Conservation (phyloP, 2,329 filamentous ascomycete species). For the Verruconis gallopava region DNA sequence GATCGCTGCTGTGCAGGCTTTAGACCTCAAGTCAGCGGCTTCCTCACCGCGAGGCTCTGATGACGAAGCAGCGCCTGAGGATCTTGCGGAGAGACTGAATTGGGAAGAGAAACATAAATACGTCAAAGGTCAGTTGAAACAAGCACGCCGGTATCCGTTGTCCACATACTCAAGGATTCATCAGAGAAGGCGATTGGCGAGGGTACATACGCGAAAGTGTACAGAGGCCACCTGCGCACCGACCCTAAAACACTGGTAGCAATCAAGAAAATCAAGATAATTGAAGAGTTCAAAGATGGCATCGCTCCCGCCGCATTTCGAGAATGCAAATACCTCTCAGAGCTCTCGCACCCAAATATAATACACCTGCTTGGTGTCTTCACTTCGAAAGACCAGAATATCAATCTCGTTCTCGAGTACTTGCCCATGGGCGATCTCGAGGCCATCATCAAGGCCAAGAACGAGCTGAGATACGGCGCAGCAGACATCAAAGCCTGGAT, state of each 20-base stretch:
- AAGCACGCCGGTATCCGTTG: slow-evolving; percentile 7
- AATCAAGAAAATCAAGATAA: slow-evolving; percentile 86
- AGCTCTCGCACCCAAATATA: slow-evolving; percentile 89
- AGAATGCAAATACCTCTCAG: slow-evolving; percentile 89
- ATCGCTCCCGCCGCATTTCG: slow-evolving; percentile 90
- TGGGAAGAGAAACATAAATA: slow-evolving; percentile 61
- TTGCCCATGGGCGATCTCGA: slow-evolving; percentile 89
- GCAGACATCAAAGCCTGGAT: slow-evolving; percentile 98
- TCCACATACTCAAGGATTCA: slow-evolving; percentile 4
- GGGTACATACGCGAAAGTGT: slow-evolving; percentile 94
- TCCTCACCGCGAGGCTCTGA: slow-evolving; percentile 8
- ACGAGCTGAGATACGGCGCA: slow-evolving; percentile 64
- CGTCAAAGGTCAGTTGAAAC: slow-evolving; percentile 52
- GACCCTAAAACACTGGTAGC: slow-evolving; percentile 68
- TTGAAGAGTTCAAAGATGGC: slow-evolving; percentile 77
- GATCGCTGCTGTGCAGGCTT: background rate
- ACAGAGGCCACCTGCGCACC: slow-evolving; percentile 64
- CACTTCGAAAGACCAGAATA: slow-evolving; percentile 89
- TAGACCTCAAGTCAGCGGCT: slow-evolving; percentile 15
- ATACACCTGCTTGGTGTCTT: slow-evolving; percentile 88
- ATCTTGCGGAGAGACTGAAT: slow-evolving; percentile 37
- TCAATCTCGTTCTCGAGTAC: slow-evolving; percentile 90
- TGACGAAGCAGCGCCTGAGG: slow-evolving; percentile 13
- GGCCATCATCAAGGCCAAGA: slow-evolving; percentile 78
- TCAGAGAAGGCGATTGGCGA: slow-evolving; percentile 81